These are phyloP conservation scores for Hanseniaspora sp. DNA, from an alignment of 1,139 yeast species.

Conservation along the genomic window DNA sequence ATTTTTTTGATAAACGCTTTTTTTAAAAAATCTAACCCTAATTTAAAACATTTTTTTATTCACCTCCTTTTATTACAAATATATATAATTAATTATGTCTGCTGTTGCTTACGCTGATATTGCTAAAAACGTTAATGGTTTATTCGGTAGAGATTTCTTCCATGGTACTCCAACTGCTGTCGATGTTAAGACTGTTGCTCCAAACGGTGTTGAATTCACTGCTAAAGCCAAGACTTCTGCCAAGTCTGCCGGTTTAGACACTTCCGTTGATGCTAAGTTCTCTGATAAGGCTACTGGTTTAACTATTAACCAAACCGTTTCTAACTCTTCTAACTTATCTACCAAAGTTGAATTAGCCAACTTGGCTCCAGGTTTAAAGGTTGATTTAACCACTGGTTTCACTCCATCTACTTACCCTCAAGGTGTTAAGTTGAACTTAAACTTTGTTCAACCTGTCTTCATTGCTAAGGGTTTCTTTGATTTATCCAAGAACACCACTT, in stretches of 20 bases:
- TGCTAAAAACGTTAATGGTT: constrained; percentile 80
- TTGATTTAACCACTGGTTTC: constrained; percentile 80
- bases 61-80: neutral
- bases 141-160: constrained; percentile 85
- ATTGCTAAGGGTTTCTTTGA: constrained; percentile 93
- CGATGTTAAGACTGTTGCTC: constrained; percentile 86
- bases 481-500: constrained; percentile 87
- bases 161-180: constrained; percentile 79
- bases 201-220: constrained; percentile 91
- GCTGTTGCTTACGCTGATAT: constrained; percentile 82
- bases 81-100: constrained; percentile 32
- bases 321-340: constrained; percentile 81
- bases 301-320: constrained; percentile 95
- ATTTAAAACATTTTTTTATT: no score
- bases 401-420: constrained; percentile 71
- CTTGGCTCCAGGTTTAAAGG: constrained; percentile 90
- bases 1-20: neutral
- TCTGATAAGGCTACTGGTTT: constrained; percentile 88
- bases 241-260: constrained; percentile 72
- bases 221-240: constrained; percentile 82
- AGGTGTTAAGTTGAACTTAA: constrained; percentile 82
- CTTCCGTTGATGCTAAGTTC: constrained; percentile 85
- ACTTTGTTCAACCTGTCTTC: constrained; percentile 86
- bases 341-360: constrained; percentile 90
- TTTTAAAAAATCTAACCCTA: no score